phyloP scores from a whole-genome alignment of 306 rosid genomes.

The Dryas drummondii region DNA sequence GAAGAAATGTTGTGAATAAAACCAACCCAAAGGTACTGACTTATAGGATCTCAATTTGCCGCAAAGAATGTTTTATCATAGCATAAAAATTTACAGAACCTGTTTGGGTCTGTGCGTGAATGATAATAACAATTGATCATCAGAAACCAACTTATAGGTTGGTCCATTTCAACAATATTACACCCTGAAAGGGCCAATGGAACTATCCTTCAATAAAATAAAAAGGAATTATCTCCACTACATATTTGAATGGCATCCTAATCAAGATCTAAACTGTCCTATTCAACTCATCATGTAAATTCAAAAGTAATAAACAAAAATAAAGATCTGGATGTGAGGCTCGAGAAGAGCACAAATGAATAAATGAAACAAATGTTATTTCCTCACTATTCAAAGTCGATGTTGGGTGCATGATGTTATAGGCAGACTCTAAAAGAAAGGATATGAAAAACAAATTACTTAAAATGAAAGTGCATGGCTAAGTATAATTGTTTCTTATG shows the following conservation, averaged over 20 bases:
- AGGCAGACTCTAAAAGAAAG: background rate
- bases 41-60: background rate
- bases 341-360: background rate
- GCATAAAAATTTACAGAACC: background rate
- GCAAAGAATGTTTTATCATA: background rate
- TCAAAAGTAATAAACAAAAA: background rate
- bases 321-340: background rate
- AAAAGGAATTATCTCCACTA: too few relatives aligned
- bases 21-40: background rate
- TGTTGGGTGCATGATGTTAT: background rate
- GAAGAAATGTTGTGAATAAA: background rate
- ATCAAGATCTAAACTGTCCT: too few relatives aligned
- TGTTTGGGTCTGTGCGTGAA: background rate
- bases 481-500: background rate
- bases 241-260: too few relatives aligned
- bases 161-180: too few relatives aligned
- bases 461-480: background rate
- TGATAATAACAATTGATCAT: too few relatives aligned
- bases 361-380: background rate
- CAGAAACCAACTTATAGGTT: too few relatives aligned
- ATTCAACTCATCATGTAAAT: too few relatives aligned
- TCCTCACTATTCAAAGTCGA: background rate
- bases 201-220: too few relatives aligned
- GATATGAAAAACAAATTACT: background rate
- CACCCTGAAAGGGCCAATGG: too few relatives aligned